phyloP scores from a whole-genome alignment of 176 grass and related monocot species.

The Luzula sylvatica region DNA sequence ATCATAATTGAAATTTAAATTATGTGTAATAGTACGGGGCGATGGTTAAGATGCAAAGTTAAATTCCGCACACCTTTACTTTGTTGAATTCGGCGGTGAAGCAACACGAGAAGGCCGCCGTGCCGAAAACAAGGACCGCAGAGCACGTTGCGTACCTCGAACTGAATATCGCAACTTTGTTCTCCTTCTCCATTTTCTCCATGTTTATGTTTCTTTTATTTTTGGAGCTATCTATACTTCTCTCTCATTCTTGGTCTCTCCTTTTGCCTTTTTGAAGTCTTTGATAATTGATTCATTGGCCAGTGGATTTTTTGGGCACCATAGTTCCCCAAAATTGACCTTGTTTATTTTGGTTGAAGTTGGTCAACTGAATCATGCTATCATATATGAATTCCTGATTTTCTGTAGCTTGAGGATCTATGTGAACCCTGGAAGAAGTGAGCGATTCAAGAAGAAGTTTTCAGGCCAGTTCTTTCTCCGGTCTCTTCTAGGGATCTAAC shows the following conservation, averaged over 20 bases:
- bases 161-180: constrained; percentile 10
- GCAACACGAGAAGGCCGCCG: constrained; percentile 65
- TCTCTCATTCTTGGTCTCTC: too few relatives aligned
- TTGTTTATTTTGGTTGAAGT: constrained; percentile 3
- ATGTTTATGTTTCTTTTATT: too few relatives aligned
- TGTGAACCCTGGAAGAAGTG: too few relatives aligned
- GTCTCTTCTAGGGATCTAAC: too few relatives aligned
- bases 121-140: constrained; percentile 36
- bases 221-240: too few relatives aligned
- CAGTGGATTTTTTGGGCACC: constrained; percentile 5
- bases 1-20: constrained; percentile 5
- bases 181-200: constrained; percentile 17
- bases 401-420: too few relatives aligned
- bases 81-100: constrained; percentile 79
- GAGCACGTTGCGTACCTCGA: constrained; percentile 35
- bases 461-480: too few relatives aligned
- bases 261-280: too few relatives aligned
- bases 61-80: constrained; percentile 40
- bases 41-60: background rate
- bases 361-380: constrained; percentile 5
- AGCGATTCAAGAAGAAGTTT: too few relatives aligned
- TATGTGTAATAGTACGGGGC: too few relatives aligned
- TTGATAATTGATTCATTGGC: background rate
- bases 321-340: constrained; percentile 1
- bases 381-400: too few relatives aligned